A percentile compares a stretch with the other conserved stretches of the same genome.
phyloP scores from a whole-genome alignment of 805 yeast species.

The Lachancea kluyveri region DNA sequence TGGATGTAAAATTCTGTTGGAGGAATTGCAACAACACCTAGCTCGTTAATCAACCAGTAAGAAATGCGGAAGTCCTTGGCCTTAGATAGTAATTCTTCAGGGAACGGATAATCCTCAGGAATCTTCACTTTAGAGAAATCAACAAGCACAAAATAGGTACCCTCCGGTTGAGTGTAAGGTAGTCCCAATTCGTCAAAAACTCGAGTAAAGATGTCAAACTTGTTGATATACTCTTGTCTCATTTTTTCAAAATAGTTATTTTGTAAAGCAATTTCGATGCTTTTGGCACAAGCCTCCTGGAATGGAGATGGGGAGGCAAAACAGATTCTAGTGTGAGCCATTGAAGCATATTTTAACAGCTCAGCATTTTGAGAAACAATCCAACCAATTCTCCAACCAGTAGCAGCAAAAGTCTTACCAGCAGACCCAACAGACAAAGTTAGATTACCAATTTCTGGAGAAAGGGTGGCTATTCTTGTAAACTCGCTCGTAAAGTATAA shows the following conservation, averaged over 20 bases:
- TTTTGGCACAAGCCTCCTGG: slow-evolving; percentile 86
- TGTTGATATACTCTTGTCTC: slow-evolving; percentile 58
- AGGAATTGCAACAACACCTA: slow-evolving; percentile 95
- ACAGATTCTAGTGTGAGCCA: slow-evolving; percentile 93
- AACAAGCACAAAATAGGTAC: slow-evolving; percentile 88
- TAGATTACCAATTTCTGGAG: slow-evolving; percentile 70
- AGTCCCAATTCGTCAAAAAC: slow-evolving; percentile 82
- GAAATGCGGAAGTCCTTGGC: slow-evolving; percentile 86
- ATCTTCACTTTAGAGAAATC: slow-evolving; percentile 77
- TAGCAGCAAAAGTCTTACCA: slow-evolving; percentile 97
- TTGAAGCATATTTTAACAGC: slow-evolving; percentile 69
- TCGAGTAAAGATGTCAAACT: slow-evolving; percentile 64
- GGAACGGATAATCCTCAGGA: slow-evolving; percentile 67
- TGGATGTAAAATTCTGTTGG: slow-evolving; percentile 89
- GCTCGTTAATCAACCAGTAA: slow-evolving; percentile 85
- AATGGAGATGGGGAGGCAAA: slow-evolving; percentile 86
- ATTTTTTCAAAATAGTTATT: slow-evolving; percentile 66
- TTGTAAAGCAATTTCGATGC: slow-evolving; percentile 55
- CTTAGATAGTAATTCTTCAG: slow-evolving; percentile 57
- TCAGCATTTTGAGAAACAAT: slow-evolving; percentile 74
- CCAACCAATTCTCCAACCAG: slow-evolving; percentile 99
- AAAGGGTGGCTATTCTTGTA: slow-evolving; percentile 77
- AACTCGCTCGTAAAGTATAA: slow-evolving; percentile 63
- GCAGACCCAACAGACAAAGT: slow-evolving; percentile 94
- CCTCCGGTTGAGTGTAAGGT: slow-evolving; percentile 88